These are phyloP conservation scores for Chalciporus chontae DNA, from an alignment of 768 basidiomycete genomes.

Conservation along the genomic window DNA sequence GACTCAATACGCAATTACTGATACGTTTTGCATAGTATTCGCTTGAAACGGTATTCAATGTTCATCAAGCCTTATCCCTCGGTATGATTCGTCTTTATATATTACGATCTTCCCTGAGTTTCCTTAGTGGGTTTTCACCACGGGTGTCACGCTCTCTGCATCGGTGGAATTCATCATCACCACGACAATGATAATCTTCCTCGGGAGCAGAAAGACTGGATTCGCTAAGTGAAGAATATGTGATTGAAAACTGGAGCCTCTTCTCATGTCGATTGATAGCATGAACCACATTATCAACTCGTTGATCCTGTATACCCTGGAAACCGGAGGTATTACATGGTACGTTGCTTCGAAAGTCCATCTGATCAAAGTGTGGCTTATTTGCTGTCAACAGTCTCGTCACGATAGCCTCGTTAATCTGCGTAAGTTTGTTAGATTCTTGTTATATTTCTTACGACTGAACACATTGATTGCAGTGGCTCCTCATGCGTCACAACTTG, in stretches of 20 bases:
- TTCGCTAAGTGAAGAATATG: slow-evolving; percentile 22
- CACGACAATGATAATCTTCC: slow-evolving; percentile 28
- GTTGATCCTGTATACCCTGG: slow-evolving; percentile 49
- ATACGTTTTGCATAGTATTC: slow-evolving; percentile 16
- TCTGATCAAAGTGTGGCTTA: not conserved
- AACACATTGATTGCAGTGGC: slow-evolving; percentile 18
- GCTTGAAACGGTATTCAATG: slow-evolving; percentile 25
- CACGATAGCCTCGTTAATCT: slow-evolving; percentile 31
- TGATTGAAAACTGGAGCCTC: not conserved
- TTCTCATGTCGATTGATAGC: slow-evolving; percentile 22
- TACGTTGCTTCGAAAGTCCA: slow-evolving; percentile 2
- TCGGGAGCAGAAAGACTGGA: slow-evolving; percentile 30
- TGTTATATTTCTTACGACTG: not conserved
- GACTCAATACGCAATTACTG: accelerated
- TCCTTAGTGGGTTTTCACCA: slow-evolving; percentile 30
- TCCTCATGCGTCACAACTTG: slow-evolving; percentile 33
- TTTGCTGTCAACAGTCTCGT: slow-evolving; percentile 18
- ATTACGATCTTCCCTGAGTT: not conserved
- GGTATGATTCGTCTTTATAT: slow-evolving; percentile 4
- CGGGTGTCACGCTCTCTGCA: slow-evolving; percentile 30
- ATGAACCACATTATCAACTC: slow-evolving; percentile 48
- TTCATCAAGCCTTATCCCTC: slow-evolving; percentile 32
- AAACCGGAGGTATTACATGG: slow-evolving; percentile 50
- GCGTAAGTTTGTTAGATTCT: slow-evolving; percentile 17
- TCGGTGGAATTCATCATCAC: slow-evolving; percentile 34